Evolutionary conservation across 1,139 yeast species (phyloP).

Genomic region (Saccharomyces pastorianus): DNA sequence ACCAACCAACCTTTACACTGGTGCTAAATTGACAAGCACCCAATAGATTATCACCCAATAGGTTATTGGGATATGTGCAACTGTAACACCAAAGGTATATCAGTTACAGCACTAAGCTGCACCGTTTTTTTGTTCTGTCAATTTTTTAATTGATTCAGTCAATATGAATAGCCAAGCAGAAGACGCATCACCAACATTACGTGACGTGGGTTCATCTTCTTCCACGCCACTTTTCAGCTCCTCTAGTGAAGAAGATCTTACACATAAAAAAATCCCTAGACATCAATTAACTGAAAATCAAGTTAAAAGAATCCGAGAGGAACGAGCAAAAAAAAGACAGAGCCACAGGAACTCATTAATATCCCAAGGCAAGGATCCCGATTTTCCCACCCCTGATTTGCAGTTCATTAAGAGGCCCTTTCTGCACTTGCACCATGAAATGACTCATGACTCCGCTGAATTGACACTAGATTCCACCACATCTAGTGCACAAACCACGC

Average conservation of each 20-base stretch:
- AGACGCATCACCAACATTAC: neutral
- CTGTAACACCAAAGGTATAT: neutral
- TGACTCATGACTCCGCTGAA: neutral
- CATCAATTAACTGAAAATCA: neutral
- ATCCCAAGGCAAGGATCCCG: constrained; percentile 3
- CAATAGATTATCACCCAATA: too few species aligned
- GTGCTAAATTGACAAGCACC: neutral
- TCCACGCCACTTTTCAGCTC: neutral
- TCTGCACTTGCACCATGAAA: neutral
- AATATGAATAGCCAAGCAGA: neutral
- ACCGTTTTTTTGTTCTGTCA: neutral
- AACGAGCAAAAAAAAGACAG: neutral
- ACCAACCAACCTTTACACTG: neutral
- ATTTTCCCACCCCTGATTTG: constrained; percentile 3
- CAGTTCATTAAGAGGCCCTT: constrained; percentile 3
- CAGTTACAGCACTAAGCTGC: neutral
- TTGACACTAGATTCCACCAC: too few species aligned
- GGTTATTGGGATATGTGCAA: neutral
- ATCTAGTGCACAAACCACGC: neutral
- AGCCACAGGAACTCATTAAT: neutral
- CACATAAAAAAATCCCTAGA: neutral
- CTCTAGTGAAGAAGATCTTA: neutral
- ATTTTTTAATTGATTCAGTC: neutral
- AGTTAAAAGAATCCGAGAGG: neutral
- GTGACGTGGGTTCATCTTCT: neutral